These are phyloP conservation scores for Colletotrichum liriopes DNA, from an alignment of 2,329 filamentous ascomycete species.

Conservation along the genomic window DNA sequence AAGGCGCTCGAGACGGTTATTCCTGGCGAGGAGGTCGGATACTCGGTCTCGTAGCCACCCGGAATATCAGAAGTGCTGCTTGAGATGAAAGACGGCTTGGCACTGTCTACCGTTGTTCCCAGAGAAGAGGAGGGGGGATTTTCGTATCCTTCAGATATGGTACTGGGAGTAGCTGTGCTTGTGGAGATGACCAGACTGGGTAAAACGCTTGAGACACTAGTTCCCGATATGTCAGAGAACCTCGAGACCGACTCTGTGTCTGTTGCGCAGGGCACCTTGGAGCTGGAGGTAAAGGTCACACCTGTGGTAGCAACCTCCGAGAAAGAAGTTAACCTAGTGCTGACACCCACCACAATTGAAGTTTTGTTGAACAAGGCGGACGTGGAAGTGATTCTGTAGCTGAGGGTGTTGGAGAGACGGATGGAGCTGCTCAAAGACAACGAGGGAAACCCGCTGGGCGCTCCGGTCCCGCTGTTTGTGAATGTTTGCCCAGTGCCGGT, in stretches of 20 bases:
- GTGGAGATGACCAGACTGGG: conserved; percentile 13
- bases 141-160: conserved; percentile 15
- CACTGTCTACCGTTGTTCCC: conserved; percentile 20
- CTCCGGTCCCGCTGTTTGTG: conserved; percentile 7
- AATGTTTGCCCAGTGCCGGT: conserved; percentile 28
- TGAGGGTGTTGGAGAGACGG: conserved; percentile 30
- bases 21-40: background rate
- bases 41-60: conserved; percentile 19
- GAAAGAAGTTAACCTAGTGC: background rate
- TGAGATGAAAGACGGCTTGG: conserved; percentile 17
- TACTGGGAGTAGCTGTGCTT: background rate
- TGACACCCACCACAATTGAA: too few species aligned
- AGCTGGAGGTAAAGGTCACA: background rate
- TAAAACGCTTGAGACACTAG: conserved; percentile 20
- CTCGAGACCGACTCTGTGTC: background rate
- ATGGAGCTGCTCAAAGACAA: conserved; percentile 9
- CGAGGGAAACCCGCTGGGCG: conserved; percentile 16
- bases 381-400: conserved; percentile 27
- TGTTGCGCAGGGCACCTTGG: conserved; percentile 24
- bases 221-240: background rate
- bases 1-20: conserved; percentile 13
- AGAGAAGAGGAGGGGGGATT: background rate
- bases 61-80: conserved; percentile 15
- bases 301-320: background rate
- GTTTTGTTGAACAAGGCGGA: background rate